phyloP scores from a whole-genome alignment of 140 eudicot species.

The Oenanthe javanica region DNA sequence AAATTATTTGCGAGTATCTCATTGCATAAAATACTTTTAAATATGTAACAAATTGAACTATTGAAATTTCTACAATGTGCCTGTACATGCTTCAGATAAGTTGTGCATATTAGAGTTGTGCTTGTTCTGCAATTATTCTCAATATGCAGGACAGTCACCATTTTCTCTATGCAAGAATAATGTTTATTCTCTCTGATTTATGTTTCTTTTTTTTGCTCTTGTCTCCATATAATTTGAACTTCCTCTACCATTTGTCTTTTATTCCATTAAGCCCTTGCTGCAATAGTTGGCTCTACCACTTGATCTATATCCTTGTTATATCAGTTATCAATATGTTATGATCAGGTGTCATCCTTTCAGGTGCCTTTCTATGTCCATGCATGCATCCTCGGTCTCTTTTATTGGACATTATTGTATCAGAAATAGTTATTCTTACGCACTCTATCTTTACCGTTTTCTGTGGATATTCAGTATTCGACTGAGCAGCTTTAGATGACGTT shows the following conservation, averaged over 20 bases:
- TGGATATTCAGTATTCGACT: background rate
- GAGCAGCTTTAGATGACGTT: background rate
- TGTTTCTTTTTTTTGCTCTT: background rate
- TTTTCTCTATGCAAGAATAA: background rate
- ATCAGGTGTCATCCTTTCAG: background rate
- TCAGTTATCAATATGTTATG: constrained; percentile 2
- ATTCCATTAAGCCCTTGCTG: background rate
- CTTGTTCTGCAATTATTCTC: background rate
- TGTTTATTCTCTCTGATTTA: background rate
- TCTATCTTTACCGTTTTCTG: background rate
- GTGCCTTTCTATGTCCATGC: background rate
- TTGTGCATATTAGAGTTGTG: background rate
- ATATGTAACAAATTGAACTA: background rate
- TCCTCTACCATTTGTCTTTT: background rate
- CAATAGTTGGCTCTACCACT: background rate
- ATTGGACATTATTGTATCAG: background rate
- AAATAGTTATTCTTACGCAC: background rate
- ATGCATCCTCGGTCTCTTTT: background rate
- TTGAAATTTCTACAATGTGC: background rate
- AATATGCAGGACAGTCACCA: background rate
- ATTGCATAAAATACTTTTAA: background rate
- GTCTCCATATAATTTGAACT: too few relatives aligned
- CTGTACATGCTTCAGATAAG: background rate
- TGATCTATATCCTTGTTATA: background rate
- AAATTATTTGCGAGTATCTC: background rate